A percentile compares a stretch with the other conserved stretches of the same genome.
Conservation (phyloP, 2,329 filamentous ascomycete species). For the Arthrobotrys sphaeroides region DNA sequence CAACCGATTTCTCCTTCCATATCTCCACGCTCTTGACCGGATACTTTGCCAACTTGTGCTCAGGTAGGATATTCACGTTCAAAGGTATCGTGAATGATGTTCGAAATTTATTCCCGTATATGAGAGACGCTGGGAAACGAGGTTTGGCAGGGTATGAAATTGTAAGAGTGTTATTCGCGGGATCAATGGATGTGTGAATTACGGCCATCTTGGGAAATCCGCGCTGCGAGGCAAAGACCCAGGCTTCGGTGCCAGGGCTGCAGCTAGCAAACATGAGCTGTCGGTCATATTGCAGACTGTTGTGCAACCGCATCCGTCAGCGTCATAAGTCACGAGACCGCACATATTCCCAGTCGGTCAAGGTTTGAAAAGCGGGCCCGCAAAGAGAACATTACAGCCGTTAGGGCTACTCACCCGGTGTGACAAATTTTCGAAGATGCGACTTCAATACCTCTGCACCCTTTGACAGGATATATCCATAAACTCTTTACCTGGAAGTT, state of each 20-base stretch:
- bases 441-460: slow-evolving; percentile 78
- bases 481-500: slow-evolving; percentile 72
- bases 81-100: slow-evolving; percentile 74
- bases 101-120: slow-evolving; percentile 64
- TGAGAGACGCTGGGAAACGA: slow-evolving; percentile 34
- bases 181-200: slow-evolving; percentile 69
- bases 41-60: slow-evolving; percentile 70
- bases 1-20: slow-evolving; percentile 69
- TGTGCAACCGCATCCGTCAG: slow-evolving; percentile 20
- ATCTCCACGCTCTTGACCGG: slow-evolving; percentile 70
- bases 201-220: slow-evolving; percentile 76
- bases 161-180: slow-evolving; percentile 42
- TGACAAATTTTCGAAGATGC: slow-evolving; percentile 72
- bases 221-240: slow-evolving; percentile 77
- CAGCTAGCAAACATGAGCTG: slow-evolving; percentile 77
- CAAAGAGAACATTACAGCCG: background rate
- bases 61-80: slow-evolving; percentile 64
- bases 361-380: background rate
- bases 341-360: background rate
- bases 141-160: slow-evolving; percentile 55
- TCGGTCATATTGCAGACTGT: slow-evolving; percentile 75
- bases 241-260: slow-evolving; percentile 64
- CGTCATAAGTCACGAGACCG: slow-evolving; percentile 1
- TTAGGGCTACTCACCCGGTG: slow-evolving; percentile 37
- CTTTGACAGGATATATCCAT: slow-evolving; percentile 84